A percentile compares a stretch with the other conserved stretches of the same genome.
phyloP scores from a whole-genome alignment of 371 early-diverging fungal species.

The Circinella umbellata region DNA sequence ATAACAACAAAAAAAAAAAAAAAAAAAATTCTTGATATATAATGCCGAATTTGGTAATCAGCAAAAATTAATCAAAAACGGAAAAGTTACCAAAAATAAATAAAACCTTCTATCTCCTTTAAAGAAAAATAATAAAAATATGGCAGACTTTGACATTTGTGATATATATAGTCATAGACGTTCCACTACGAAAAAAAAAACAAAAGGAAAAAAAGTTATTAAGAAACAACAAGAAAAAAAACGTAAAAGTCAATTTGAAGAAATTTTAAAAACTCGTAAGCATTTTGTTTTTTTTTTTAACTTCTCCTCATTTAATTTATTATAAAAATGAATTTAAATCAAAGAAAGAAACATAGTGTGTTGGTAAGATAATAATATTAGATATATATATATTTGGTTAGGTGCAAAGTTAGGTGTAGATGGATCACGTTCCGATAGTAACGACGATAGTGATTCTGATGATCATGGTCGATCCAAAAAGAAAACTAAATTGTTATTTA shows the following conservation, averaged over 20 bases:
- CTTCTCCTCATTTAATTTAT: too few species aligned
- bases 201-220: not conserved
- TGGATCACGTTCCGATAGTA: not conserved
- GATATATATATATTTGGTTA: not conserved
- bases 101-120: not conserved
- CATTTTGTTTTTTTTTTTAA: not conserved
- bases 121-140: not conserved
- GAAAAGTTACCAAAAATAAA: too few species aligned
- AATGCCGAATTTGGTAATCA: not conserved
- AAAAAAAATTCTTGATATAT: not conserved
- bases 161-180: not conserved
- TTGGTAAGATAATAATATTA: too few species aligned
- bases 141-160: constrained; percentile 7
- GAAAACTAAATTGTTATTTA: not conserved
- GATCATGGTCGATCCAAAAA: not conserved
- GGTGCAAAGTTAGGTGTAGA: constrained; percentile 3
- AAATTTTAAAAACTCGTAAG: not conserved
- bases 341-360: too few species aligned
- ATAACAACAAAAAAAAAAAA: not conserved
- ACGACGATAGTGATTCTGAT: constrained; percentile 3
- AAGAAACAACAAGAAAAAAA: not conserved
- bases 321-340: not conserved
- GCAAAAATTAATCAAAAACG: not conserved
- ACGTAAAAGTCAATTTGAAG: constrained; percentile 2
- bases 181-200: not conserved